These are phyloP conservation scores for Theobroma grandiflorum DNA, from an alignment of 441 rosid genomes.

Conservation along the genomic window DNA sequence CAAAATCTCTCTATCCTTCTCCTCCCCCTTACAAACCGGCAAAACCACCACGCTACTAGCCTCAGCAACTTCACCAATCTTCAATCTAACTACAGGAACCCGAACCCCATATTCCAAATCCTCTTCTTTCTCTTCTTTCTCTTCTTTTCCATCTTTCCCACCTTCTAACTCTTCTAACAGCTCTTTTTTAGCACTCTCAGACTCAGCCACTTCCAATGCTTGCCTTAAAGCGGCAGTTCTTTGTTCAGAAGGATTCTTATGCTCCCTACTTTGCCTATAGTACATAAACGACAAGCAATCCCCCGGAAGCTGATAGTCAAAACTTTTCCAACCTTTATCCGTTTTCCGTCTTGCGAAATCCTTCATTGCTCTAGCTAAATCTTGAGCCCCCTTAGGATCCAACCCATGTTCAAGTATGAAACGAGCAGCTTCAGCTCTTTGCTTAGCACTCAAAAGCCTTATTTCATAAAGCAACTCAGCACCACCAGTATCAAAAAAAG, in stretches of 20 bases:
- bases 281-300: slow-evolving; percentile 82
- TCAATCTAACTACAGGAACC: slow-evolving; percentile 78
- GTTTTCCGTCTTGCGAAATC: slow-evolving; percentile 81
- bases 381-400: slow-evolving; percentile 66
- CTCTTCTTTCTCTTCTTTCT: slow-evolving; percentile 37
- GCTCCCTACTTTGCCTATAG: slow-evolving; percentile 75
- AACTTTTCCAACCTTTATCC: slow-evolving; percentile 68
- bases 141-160: slow-evolving; percentile 35
- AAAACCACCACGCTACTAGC: slow-evolving; percentile 69
- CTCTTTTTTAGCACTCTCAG: slow-evolving; percentile 60
- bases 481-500: slow-evolving; percentile 73
- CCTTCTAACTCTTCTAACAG: slow-evolving; percentile 51
- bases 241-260: slow-evolving; percentile 58
- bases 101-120: slow-evolving; percentile 28
- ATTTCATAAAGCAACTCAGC: slow-evolving; percentile 83
- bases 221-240: slow-evolving; percentile 51
- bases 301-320: slow-evolving; percentile 71
- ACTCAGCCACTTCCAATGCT: slow-evolving; percentile 65
- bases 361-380: slow-evolving; percentile 79
- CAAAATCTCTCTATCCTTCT: slow-evolving; percentile 56
- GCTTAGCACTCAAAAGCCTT: slow-evolving; percentile 64
- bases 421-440: slow-evolving; percentile 66
- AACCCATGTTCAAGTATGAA: slow-evolving; percentile 49
- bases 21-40: slow-evolving; percentile 75
- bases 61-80: slow-evolving; percentile 80